Evolutionary conservation across 2,329 filamentous ascomycete genomes (phyloP).

Genomic region (Pyrenophora tritici-repentis): DNA sequence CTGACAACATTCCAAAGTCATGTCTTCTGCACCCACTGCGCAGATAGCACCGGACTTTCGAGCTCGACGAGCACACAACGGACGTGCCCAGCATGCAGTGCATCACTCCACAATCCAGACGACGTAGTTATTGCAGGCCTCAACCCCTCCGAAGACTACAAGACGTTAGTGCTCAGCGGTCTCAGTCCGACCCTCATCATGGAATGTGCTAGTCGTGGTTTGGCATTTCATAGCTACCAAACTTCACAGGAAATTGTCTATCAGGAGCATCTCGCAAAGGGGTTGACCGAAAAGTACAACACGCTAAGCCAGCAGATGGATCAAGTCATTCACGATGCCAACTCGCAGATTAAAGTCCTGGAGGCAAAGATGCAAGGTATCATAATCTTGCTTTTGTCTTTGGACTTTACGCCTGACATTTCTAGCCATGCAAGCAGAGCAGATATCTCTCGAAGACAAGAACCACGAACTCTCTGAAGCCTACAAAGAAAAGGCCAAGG

Average conservation of each 20-base stretch:
- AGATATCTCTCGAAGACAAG: conserved; percentile 68
- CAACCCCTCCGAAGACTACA: conserved; percentile 85
- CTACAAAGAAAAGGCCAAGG: conserved; percentile 72
- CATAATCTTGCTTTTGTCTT: conserved; percentile 17
- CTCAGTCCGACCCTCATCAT: conserved; percentile 80
- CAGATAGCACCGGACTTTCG: conserved; percentile 66
- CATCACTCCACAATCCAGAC: conserved; percentile 70
- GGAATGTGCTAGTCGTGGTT: conserved; percentile 79
- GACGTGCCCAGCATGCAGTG: conserved; percentile 76
- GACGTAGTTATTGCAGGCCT: conserved; percentile 75
- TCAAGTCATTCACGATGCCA: conserved; percentile 74
- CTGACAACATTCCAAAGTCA: conserved; percentile 61
- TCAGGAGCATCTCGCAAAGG: conserved; percentile 75
- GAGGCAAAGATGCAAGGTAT: conserved; percentile 68
- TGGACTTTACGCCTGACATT: neutral
- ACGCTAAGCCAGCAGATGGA: conserved; percentile 70
- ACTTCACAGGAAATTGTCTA: conserved; percentile 82
- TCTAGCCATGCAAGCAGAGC: conserved; percentile 64
- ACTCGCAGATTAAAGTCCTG: conserved; percentile 69
- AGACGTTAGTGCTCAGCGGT: conserved; percentile 82
- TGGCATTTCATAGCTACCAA: conserved; percentile 88
- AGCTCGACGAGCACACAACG: conserved; percentile 58
- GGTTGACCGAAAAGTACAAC: conserved; percentile 72
- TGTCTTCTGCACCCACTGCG: conserved; percentile 81
- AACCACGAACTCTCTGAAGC: conserved; percentile 72